phyloP scores from a whole-genome alignment of 768 basidiomycete genomes.

The Calocera cornea region DNA sequence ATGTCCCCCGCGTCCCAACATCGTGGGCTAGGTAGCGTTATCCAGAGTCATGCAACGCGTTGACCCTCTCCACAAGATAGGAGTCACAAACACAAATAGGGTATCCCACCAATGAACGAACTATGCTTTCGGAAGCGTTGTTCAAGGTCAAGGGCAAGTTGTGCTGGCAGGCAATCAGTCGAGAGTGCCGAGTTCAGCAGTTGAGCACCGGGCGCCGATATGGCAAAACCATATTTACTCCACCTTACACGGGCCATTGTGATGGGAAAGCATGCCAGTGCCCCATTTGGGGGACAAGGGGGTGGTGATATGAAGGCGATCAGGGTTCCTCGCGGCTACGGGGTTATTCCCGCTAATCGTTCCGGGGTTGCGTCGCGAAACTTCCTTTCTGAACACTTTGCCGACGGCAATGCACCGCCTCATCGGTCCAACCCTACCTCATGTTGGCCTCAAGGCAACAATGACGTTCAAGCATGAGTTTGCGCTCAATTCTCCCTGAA shows the following conservation, averaged over 20 bases:
- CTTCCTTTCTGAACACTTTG: neutral
- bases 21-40: too few species aligned
- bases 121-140: too few species aligned
- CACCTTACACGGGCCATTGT: neutral
- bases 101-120: too few species aligned
- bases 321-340: neutral
- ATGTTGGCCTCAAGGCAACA: neutral
- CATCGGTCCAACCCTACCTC: neutral
- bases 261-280: neutral
- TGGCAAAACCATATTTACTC: neutral
- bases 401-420: neutral
- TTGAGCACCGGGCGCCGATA: neutral
- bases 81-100: too few species aligned
- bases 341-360: neutral
- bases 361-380: neutral
- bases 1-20: too few species aligned
- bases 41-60: too few species aligned
- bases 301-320: neutral
- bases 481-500: neutral
- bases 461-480: neutral
- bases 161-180: too few species aligned
- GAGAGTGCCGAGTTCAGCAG: too few species aligned
- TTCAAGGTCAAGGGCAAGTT: too few species aligned
- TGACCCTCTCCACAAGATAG: too few species aligned
- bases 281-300: neutral